Evolutionary conservation across 441 rosid species (phyloP), one percentile per base, ranked within the genome.

Genomic region (Eutrema salsugineum): DNA sequence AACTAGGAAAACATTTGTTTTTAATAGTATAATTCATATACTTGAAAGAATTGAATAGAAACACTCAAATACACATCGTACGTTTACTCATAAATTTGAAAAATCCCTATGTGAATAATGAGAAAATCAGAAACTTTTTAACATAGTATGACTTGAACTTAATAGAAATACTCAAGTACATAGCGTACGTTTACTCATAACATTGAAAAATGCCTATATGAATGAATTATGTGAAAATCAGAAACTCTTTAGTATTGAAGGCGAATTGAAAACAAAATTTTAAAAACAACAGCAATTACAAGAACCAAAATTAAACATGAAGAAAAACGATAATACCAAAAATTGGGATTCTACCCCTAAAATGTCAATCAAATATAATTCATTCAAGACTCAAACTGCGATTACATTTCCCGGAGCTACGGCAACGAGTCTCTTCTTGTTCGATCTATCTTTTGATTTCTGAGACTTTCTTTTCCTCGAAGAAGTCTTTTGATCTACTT

Each of bases 381-480:
- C 12, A 28, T 49, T 67, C 10, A 46, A 28, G 35, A 39, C 71
- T 76, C 66, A 76, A 47, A 56, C 75, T 55, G 61, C 71, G 35
- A 69, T 24, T 40, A 63, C 66, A 11, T 19, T 75, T 53, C 50
- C 74, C 28, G 69, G 71, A 55, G 77, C 72, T 59, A 71, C 74
- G 3, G 59, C 71, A 49, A 63, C 59, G 78, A 84, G 89, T 11
- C 80, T 84, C 73, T 91, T 93, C 87, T 93, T 93, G 30, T 46
- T 75, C 3, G 91, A 85, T 57, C 68, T 70, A 55, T 68, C 87
- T 79, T 60, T 78, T 11, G 83, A 62, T 75, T 85, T 91, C 47
- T 67, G 76, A 32, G 88, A 78, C 86, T 86, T 87, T 42, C 97
- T 77, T 78, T 87, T 94, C 91, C 83, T 89, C 0, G 75, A 69